Base-by-base conservation (phyloP, 805 yeast species). In the Nakazawaea peltata region DNA sequence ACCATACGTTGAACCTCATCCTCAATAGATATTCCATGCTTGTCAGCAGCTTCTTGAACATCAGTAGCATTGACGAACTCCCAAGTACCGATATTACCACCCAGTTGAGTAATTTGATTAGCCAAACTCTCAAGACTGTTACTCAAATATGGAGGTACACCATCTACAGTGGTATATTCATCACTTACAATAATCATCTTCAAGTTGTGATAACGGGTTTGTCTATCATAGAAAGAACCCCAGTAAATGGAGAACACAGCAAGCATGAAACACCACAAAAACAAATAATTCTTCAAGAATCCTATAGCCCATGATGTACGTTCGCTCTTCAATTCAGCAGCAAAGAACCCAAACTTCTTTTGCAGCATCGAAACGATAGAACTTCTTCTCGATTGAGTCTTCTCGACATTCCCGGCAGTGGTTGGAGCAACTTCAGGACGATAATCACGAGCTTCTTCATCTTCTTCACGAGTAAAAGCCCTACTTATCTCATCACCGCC, bases 1-100 rank as follows among this genome's bases (percentile, higher is more conserved):
- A 80, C 67, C 39, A 58, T 56, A 18, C 62, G 46, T 28, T 50
- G 25, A 14, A 77, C 47, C 39, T 67, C 67, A 4, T 59, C 56
- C 19, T 51, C 51, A 6, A 63, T 34, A 7, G 49, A 38, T 11
- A 60, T 50, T 28, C 57, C 15, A 37, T 56, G 49, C n/a, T 42
- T 39, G 2, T 30, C 46, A 12, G 69, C 67, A 12, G 37, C 18
- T 9, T 41, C 49, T 5, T 41, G 41, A 28, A 64, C 53, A n/a
- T 54, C 55, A 1, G 56, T 39, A 19, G 33, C 46, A 33, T 10
- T 62, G 56, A 11, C 38, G 30, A 26, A 32, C 24, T 32, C 36
- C 49, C 36, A 38, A 38, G 45, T 39, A 14, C 46, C 45, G 44
- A 39, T n/a, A 34, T 34, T 15, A n/a, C 28, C 25, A 30, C 40